These are phyloP conservation scores for Carex littledalei DNA, from an alignment of 176 grass and related monocot genomes.

Conservation along the genomic window DNA sequence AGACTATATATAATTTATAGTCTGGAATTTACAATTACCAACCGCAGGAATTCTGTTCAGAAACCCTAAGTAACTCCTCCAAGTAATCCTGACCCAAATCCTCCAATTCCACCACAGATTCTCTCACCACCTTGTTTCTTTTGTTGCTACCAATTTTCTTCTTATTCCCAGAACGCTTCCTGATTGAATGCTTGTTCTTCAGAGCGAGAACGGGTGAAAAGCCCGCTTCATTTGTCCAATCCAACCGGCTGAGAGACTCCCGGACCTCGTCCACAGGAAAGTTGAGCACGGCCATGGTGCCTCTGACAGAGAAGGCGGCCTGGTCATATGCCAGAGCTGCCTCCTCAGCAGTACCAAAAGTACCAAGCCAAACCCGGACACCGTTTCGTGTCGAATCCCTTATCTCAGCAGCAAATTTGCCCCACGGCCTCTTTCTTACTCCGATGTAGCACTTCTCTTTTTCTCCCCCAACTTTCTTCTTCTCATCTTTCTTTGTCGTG, in stretches of 20 bases:
- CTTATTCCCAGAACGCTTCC: constrained; percentile 35
- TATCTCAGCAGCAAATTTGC: constrained; percentile 88
- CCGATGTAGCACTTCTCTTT: constrained; percentile 49
- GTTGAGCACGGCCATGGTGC: constrained; percentile 63
- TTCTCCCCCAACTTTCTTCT: not conserved
- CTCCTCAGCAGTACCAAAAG: constrained; percentile 64
- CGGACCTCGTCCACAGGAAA: constrained; percentile 57
- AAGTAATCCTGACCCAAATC: constrained; percentile 69
- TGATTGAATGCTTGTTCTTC: constrained; percentile 60
- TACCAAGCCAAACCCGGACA: constrained; percentile 69
- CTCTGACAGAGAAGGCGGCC: constrained; percentile 75
- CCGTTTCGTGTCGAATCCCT: constrained; percentile 78
- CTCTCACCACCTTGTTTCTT: not conserved
- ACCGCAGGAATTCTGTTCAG: constrained; percentile 16
- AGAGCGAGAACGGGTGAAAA: constrained; percentile 53
- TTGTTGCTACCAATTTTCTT: constrained; percentile 14
- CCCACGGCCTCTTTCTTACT: constrained; percentile 83
- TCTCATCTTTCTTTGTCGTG: not conserved
- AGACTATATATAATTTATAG: not conserved
- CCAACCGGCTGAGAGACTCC: constrained; percentile 63
- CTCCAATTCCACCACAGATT: constrained; percentile 56
- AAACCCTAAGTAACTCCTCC: constrained; percentile 66
- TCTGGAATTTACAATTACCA: constrained; percentile 11
- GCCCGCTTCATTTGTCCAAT: constrained; percentile 5
- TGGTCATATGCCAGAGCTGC: constrained; percentile 86